Evolutionary conservation across 805 yeast species (phyloP), one percentile per base, ranked within the genome.

Genomic region (Millerozyma miso): DNA sequence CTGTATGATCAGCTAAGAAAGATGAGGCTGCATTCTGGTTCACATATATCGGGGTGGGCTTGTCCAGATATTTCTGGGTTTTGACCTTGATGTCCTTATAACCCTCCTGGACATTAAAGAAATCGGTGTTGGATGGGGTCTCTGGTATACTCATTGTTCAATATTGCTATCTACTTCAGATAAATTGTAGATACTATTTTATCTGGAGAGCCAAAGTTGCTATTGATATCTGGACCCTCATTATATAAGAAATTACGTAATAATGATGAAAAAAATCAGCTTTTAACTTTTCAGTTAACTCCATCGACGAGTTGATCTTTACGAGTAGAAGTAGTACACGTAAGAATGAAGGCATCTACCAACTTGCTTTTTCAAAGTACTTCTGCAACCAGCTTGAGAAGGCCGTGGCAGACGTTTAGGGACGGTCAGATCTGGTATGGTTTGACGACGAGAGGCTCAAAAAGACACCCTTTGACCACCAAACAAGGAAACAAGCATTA

Each of bases 401-500:
- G 95, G 52, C 97, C 97, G 34, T 89, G 97, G 97, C 85, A 86
- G 56, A 84, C 83, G 32, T 85, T 76, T 62, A 79, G 78, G 52
- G 93, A 88, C 54, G 95, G 96, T 14, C 79, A 87, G 34, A 73
- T 87, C 16, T 89, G 86, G 72, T 89, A 89, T 59, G 97, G 97
- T 38, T 54, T 69, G 19, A 69, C 83, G 13, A 89, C 86, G 58
- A 60, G 82, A 6, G 97, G 97, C 43, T 81, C 88, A 50, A 88
- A 84, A 62, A 82, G 97, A 70, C 76, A 77, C 59, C 77, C 96
- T 4, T 70, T 91, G 54, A 85, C 96, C 17, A 84, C 97, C 17
- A 93, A 93, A 57, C 88, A 88, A 60, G 98, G 99, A 56, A 91
- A 93, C 67, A 89, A 90, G 71, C 83, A 86, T 54, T 86, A 75